Base-by-base conservation (phyloP, 768 basidiomycete genomes). In the Calvatia gigantea region DNA sequence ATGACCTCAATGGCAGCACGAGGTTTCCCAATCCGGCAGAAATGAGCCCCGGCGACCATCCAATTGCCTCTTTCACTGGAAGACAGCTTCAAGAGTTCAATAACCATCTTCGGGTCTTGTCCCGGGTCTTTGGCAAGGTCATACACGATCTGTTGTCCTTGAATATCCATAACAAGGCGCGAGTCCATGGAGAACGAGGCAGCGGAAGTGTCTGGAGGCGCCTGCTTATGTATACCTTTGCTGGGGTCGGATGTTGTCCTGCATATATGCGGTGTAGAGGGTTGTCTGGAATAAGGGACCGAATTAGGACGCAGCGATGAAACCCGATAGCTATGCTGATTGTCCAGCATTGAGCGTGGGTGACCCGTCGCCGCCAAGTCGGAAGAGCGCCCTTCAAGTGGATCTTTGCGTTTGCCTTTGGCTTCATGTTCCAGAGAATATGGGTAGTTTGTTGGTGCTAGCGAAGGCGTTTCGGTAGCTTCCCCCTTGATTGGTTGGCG, bases 41-140 rank as follows among this genome's bases (percentile, higher is more conserved):
- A 84, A 59, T 74, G 71, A 1, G 75, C 80, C 5, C 69, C 82
- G 15, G 81, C 78, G 11, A 77, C 69, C 73, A 85, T 78, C 80
- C 83, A 85, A 56, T 72, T 79, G 27, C 74, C 79, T 46, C 76
- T 72, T 58, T 80, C 81, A 42, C 75, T 75, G 4, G 67, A 65
- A 2, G 78, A 73, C 4, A 65, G 57, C 54, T 73, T 76, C 4
- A 86, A 69, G 8, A 83, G 64, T 37, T 71, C 65, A 32, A 83
- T 79, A 49, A 81, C 74, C 6, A 70, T 64, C 27, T 61, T 58
- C 6, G 79, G 77, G 62, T 82, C 70, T n/a, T 70, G 67, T 54
- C 74, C 71, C 15, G 82, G 70, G 15, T 66, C 58, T 2, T 71
- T 64, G 14, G 29, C 19, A 5, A 84, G 73, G 59, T 80, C 73